phyloP scores from a whole-genome alignment of 495 filamentous ascomycete species.

The Aspergillus cavernicola region DNA sequence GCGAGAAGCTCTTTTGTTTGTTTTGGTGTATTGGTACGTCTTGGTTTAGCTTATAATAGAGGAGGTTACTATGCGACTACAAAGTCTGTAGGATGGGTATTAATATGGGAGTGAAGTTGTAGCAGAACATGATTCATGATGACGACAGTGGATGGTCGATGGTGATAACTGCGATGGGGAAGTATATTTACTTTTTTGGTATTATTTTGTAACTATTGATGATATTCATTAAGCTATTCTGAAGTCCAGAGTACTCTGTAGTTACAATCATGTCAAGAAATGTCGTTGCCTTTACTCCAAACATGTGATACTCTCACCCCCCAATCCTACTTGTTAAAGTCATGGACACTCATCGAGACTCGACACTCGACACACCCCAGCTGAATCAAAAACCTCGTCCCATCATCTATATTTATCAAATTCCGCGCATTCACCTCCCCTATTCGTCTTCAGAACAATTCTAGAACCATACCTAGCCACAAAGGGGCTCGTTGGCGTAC shows the following conservation, averaged over 20 bases:
- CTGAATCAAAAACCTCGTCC: neutral
- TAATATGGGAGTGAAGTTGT: too few species aligned
- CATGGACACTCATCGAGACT: too few species aligned
- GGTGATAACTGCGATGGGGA: neutral
- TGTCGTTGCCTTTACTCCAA: too few species aligned
- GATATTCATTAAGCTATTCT: too few species aligned
- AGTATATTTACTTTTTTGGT: neutral
- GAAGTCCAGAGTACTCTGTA: too few species aligned
- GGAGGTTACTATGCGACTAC: too few species aligned
- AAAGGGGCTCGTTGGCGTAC: neutral
- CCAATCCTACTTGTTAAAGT: too few species aligned
- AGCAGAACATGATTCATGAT: slow-evolving; percentile 1
- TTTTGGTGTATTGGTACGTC: neutral
- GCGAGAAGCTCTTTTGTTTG: neutral
- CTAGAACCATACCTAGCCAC: neutral
- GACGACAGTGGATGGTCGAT: neutral
- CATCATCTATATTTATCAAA: slow-evolving; percentile 1
- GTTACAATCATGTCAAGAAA: too few species aligned
- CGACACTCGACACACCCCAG: neutral
- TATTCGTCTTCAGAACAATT: neutral
- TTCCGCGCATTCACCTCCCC: neutral
- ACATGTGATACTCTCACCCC: too few species aligned
- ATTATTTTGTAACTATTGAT: too few species aligned
- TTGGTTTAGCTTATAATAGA: too few species aligned
- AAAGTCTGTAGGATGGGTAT: too few species aligned